A percentile compares a stretch with the other conserved stretches of the same genome.
These are phyloP conservation scores for Calonectria pseudoturangicola DNA, from an alignment of 2,329 filamentous ascomycete species.

Conservation along the genomic window DNA sequence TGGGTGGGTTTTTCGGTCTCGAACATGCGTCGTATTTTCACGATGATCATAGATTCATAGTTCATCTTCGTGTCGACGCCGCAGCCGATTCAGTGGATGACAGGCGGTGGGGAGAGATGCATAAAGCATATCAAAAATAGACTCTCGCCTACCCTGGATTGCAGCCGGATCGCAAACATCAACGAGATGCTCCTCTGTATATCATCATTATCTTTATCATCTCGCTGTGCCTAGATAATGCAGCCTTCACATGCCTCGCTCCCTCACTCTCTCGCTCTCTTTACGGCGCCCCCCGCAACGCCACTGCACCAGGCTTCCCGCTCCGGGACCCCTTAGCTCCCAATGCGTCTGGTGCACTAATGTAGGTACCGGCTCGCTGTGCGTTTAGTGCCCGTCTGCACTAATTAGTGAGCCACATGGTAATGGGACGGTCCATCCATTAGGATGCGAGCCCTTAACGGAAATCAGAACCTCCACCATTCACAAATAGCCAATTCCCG, in stretches of 20 bases:
- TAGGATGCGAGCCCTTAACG: slow-evolving; percentile 36
- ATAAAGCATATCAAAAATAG: slow-evolving; percentile 23
- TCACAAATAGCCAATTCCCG: slow-evolving; percentile 28
- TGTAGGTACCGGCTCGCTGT: slow-evolving; percentile 50
- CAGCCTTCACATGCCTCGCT: slow-evolving; percentile 20
- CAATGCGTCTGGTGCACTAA: slow-evolving; percentile 46
- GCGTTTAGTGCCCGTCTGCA: slow-evolving; percentile 33
- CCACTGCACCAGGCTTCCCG: slow-evolving; percentile 28
- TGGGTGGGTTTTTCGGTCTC: slow-evolving; percentile 4
- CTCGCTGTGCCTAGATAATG: neutral
- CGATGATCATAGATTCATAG: neutral
- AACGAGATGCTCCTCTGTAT: neutral
- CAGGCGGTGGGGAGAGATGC: slow-evolving; percentile 3
- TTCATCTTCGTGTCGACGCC: neutral
- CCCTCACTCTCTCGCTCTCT: neutral
- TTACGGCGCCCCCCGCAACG: slow-evolving; percentile 20
- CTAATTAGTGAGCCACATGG: slow-evolving; percentile 19
- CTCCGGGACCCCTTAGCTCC: slow-evolving; percentile 31
- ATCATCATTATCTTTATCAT: neutral
- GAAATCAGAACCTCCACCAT: slow-evolving; percentile 39
- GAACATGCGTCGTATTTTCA: neutral
- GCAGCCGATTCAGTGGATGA: slow-evolving; percentile 3
- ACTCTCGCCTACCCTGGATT: slow-evolving; percentile 25
- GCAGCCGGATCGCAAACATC: slow-evolving; percentile 4
- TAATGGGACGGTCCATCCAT: slow-evolving; percentile 27